Percentiles rank a stretch among this genome's conserved stretches.
Evolutionary conservation across 768 basidiomycete species (phyloP).

Genomic region (Mycena epipterygia): DNA sequence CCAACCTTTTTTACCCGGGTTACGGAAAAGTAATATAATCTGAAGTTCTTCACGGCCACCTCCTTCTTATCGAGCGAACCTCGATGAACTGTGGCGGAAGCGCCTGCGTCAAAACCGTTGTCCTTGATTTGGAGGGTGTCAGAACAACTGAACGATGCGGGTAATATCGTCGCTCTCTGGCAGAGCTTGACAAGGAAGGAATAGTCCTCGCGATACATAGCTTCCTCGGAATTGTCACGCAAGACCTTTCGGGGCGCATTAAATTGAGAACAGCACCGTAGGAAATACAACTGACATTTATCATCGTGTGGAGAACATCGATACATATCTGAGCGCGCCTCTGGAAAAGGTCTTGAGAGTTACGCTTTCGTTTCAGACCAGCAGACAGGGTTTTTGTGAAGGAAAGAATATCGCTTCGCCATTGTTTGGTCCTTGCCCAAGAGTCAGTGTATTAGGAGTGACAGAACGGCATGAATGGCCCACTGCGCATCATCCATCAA

Average conservation of each 20-base stretch:
- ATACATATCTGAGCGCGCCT: constrained; percentile 10
- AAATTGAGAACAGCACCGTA: too few species aligned
- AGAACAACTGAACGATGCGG: neutral
- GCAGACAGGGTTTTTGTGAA: neutral
- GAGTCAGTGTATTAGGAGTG: neutral
- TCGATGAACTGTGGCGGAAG: constrained; percentile 34
- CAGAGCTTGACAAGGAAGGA: constrained; percentile 6
- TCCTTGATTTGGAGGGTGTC: neutral
- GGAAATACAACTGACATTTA: neutral
- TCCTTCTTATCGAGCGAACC: constrained; percentile 23
- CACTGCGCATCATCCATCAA: neutral
- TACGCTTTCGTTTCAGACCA: neutral
- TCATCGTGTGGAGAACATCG: constrained; percentile 6
- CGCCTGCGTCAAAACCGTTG: constrained; percentile 21
- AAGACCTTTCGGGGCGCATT: neutral
- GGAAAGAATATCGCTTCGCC: neutral
- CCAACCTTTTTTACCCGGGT: neutral
- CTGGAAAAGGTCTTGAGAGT: neutral
- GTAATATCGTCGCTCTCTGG: neutral
- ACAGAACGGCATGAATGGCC: neutral
- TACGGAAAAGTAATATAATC: constrained; percentile 18
- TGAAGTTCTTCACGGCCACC: constrained; percentile 39
- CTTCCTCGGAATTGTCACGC: constrained; percentile 8
- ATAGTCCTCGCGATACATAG: neutral
- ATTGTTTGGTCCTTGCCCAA: neutral